Evolutionary conservation across 257 asterid species (phyloP).

Genomic region (Solanum gracilifrons): DNA sequence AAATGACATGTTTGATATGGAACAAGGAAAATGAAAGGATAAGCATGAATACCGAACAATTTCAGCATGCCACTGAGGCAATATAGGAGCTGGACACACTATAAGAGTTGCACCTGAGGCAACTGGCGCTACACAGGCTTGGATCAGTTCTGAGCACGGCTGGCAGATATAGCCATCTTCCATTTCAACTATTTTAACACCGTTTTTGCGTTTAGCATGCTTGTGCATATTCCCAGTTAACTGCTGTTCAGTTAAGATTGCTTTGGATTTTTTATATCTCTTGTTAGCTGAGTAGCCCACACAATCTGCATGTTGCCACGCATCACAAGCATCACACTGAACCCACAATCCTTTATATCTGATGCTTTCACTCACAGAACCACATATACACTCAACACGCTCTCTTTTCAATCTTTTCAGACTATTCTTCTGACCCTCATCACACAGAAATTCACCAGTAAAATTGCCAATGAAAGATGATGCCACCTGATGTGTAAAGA

Average conservation of each 20-base stretch:
- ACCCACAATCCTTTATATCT: slow-evolving; percentile 81
- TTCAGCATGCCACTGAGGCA: slow-evolving; percentile 98
- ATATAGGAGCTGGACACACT: slow-evolving; percentile 93
- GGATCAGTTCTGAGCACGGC: slow-evolving; percentile 67
- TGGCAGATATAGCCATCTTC: slow-evolving; percentile 57
- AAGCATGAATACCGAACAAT: slow-evolving; percentile 70
- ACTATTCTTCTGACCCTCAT: slow-evolving; percentile 24
- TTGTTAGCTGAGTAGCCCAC: slow-evolving; percentile 70
- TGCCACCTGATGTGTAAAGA: slow-evolving; percentile 62
- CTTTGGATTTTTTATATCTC: slow-evolving; percentile 22
- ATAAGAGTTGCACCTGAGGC: slow-evolving; percentile 93
- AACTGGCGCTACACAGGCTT: slow-evolving; percentile 78
- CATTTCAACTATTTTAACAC: slow-evolving; percentile 43
- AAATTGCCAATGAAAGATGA: slow-evolving; percentile 37
- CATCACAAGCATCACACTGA: slow-evolving; percentile 95
- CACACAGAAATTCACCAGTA: slow-evolving; percentile 23
- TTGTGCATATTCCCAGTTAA: slow-evolving; percentile 23
- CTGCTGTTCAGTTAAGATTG: slow-evolving; percentile 3
- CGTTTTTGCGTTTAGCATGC: slow-evolving; percentile 29
- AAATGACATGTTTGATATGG: background rate
- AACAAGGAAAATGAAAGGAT: slow-evolving; percentile 10
- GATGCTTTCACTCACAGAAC: slow-evolving; percentile 82
- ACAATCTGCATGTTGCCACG: slow-evolving; percentile 97
- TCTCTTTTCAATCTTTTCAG: slow-evolving; percentile 73
- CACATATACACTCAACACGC: slow-evolving; percentile 92